A percentile compares a stretch with the other conserved stretches of the same genome.
phyloP scores from a whole-genome alignment of 139 green algal species.

The Ettlia oleoabundans region DNA sequence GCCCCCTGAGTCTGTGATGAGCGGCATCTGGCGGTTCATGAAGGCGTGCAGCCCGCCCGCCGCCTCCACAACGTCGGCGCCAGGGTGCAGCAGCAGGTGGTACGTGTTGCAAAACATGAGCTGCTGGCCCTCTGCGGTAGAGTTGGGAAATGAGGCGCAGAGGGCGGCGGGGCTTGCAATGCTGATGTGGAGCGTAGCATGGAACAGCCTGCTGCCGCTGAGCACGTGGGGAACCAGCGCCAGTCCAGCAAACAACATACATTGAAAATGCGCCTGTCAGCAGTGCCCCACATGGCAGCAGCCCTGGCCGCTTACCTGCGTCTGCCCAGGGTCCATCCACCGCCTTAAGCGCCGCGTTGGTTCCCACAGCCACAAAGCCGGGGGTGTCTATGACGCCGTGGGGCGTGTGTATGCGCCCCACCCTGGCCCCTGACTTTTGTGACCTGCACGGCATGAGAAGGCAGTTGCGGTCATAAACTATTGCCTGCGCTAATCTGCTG shows the following conservation, averaged over 20 bases:
- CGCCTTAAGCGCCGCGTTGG: slow-evolving; percentile 61
- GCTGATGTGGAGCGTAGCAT: background rate
- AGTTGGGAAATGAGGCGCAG: too few relatives aligned
- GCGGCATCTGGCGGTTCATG: slow-evolving; percentile 49
- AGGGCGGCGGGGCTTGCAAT: background rate
- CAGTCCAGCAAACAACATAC: too few relatives aligned
- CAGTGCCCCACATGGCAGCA: too few relatives aligned
- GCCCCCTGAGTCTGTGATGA: slow-evolving; percentile 66
- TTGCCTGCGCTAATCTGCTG: too few relatives aligned
- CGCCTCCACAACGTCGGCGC: slow-evolving; percentile 41
- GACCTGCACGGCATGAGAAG: slow-evolving; percentile 32
- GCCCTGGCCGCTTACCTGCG: slow-evolving; percentile 42
- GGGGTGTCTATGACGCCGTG: slow-evolving; percentile 55
- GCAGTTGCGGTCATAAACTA: too few relatives aligned
- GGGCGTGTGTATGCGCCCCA: slow-evolving; percentile 43
- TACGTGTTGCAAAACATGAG: slow-evolving; percentile 58
- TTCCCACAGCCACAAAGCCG: slow-evolving; percentile 59
- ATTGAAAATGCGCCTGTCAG: too few relatives aligned
- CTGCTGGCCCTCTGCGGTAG: slow-evolving; percentile 30
- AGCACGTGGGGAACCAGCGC: background rate
- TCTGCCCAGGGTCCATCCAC: slow-evolving; percentile 43
- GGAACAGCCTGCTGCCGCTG: background rate
- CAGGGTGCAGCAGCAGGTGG: slow-evolving; percentile 62
- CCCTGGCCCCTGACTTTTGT: slow-evolving; percentile 31
- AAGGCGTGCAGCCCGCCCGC: slow-evolving; percentile 63